These are phyloP conservation scores for Glycine latifolia DNA, from an alignment of 306 rosid genomes.

Conservation along the genomic window DNA sequence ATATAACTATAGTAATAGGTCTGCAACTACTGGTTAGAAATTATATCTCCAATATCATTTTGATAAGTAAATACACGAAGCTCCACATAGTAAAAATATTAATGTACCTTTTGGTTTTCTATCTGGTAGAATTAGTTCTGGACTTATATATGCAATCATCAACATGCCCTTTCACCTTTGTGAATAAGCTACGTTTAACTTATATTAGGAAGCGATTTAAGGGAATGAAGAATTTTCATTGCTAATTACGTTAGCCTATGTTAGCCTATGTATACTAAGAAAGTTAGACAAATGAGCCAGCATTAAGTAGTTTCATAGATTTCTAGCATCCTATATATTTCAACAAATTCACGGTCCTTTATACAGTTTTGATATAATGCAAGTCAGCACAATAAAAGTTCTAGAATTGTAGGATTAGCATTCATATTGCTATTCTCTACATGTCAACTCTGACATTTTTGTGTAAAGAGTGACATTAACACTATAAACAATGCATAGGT, in stretches of 20 bases:
- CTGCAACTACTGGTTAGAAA: too few species aligned
- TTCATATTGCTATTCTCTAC: conserved; percentile 34
- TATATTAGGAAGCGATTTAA: neutral
- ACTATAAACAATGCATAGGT: conserved; percentile 10
- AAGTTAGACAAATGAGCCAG: neutral
- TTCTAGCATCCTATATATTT: neutral
- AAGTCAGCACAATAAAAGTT: conserved; percentile 28
- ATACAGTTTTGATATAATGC: conserved; percentile 2
- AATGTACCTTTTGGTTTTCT: neutral
- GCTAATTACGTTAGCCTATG: neutral
- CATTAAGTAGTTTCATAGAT: neutral
- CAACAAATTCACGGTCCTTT: neutral
- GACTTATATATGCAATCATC: neutral
- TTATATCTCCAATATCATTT: neutral
- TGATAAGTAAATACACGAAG: neutral
- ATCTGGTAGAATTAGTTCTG: neutral
- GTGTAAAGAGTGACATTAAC: neutral
- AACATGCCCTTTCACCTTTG: neutral
- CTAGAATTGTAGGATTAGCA: conserved; percentile 8
- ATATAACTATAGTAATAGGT: too few species aligned
- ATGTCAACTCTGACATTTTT: conserved; percentile 22
- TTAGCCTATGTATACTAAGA: neutral
- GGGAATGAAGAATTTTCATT: neutral
- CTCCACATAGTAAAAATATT: neutral
- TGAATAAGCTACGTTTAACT: neutral